These are phyloP conservation scores for Zygotorulaspora mrakii DNA, from an alignment of 1,139 yeast genomes.

Conservation along the genomic window DNA sequence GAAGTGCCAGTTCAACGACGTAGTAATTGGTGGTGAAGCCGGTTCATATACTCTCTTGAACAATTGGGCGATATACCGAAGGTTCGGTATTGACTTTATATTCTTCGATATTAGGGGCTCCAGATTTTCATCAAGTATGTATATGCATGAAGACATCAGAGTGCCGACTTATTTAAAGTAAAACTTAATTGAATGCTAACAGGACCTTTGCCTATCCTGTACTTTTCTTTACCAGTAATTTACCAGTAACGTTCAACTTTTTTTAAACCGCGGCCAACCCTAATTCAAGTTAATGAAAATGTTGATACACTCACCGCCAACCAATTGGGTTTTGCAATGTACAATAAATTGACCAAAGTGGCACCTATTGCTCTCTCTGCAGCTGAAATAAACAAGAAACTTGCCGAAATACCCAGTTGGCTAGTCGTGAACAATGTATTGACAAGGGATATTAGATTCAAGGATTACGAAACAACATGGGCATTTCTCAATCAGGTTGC, in stretches of 20 bases:
- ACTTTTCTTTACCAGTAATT: too few relatives aligned
- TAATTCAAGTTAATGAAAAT: too few relatives aligned
- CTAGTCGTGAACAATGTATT: conserved; percentile 22
- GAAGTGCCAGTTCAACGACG: conserved; percentile 51
- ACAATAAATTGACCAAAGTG: conserved; percentile 32
- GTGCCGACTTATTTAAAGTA: too few relatives aligned
- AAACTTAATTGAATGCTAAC: too few relatives aligned
- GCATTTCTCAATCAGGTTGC: conserved; percentile 61
- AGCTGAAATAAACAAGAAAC: conserved; percentile 12
- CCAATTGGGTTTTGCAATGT: conserved; percentile 24
- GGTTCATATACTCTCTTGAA: conserved; percentile 15
- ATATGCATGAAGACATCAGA: conserved; percentile 40
- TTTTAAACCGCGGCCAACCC: too few relatives aligned
- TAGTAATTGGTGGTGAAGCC: conserved; percentile 43
- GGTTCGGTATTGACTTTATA: conserved; percentile 39
- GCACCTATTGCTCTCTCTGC: conserved; percentile 23
- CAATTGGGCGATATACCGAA: conserved; percentile 13
- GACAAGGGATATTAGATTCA: conserved; percentile 42
- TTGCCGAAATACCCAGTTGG: conserved; percentile 22
- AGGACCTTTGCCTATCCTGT: too few relatives aligned
- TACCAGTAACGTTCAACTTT: too few relatives aligned
- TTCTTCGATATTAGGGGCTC: conserved; percentile 57
- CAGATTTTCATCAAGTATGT: conserved; percentile 58
- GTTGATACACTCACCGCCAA: too few relatives aligned
- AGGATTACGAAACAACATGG: conserved; percentile 60